A percentile compares a stretch with the other conserved stretches of the same genome.
These are phyloP conservation scores for Leishmania aethiopica DNA, from an alignment of 208 protist species.

Conservation along the genomic window DNA sequence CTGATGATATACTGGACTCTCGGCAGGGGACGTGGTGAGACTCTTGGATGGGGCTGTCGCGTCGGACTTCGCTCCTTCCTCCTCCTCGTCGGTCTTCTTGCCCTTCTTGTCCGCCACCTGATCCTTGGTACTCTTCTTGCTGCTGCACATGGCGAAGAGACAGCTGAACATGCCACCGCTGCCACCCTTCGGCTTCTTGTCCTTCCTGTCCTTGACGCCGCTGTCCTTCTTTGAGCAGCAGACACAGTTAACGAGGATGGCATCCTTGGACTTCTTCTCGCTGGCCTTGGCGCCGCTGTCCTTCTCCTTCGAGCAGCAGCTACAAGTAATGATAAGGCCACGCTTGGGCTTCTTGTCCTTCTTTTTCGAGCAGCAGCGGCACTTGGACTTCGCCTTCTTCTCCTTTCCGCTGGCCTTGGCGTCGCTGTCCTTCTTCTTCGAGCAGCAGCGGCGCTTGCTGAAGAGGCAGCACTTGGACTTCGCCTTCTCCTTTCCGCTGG, in stretches of 20 bases:
- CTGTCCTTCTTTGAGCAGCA: not conserved
- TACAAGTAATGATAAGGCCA: not conserved
- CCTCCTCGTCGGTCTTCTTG: slow-evolving; percentile 1
- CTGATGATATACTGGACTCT: slow-evolving; percentile 4
- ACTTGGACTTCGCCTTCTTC: slow-evolving; percentile 1
- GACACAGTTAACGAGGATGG: not conserved
- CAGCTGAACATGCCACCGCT: not conserved
- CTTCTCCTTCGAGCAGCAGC: not conserved
- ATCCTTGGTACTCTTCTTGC: slow-evolving; percentile 8
- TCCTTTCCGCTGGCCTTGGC: not conserved
- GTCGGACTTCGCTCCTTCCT: slow-evolving; percentile 6
- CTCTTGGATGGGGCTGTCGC: not conserved
- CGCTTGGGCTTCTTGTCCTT: slow-evolving; percentile 3
- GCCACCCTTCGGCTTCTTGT: slow-evolving; percentile 7
- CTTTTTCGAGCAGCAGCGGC: not conserved
- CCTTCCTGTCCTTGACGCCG: slow-evolving; percentile 17
- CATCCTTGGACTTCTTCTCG: not conserved
- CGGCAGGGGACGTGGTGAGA: not conserved
- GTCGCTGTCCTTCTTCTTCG: not conserved
- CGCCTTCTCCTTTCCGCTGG: slow-evolving; percentile 3
- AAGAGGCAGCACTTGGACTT: not conserved
- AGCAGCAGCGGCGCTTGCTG: not conserved
- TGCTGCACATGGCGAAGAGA: slow-evolving; percentile 2
- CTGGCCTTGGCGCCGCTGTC: not conserved
- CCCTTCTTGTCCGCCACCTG: slow-evolving; percentile 6